Percentiles rank a stretch among this genome's conserved stretches.
phyloP scores from a whole-genome alignment of 306 rosid species.

The Oemleria cerasiformis region DNA sequence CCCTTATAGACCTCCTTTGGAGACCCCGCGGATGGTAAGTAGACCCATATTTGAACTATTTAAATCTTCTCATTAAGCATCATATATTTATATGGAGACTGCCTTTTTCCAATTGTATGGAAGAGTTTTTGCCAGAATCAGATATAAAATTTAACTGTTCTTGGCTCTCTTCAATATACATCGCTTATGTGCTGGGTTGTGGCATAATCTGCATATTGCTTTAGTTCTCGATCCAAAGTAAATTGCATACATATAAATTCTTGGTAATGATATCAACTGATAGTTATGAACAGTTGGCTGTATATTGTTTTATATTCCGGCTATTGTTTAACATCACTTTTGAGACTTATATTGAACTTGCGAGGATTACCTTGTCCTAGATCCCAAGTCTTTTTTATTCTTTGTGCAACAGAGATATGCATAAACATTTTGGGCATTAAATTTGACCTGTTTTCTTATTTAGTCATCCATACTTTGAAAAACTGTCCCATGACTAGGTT shows the following conservation, averaged over 20 bases:
- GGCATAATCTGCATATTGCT: neutral
- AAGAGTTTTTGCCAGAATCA: neutral
- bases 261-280: neutral
- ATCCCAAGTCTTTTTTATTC: neutral
- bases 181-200: neutral
- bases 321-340: neutral
- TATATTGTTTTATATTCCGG: neutral
- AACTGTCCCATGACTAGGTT: neutral
- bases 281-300: neutral
- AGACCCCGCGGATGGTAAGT: slow-evolving; percentile 90
- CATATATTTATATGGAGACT: slow-evolving; percentile 2
- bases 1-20: slow-evolving; percentile 79
- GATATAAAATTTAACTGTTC: neutral
- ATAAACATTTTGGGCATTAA: neutral
- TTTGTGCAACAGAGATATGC: neutral
- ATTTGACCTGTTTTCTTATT: neutral
- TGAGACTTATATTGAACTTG: neutral
- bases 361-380: slow-evolving; percentile 2
- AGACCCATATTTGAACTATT: slow-evolving; percentile 22
- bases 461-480: neutral
- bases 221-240: neutral
- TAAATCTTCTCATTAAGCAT: slow-evolving; percentile 19
- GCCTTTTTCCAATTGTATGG: neutral
- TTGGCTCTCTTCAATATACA: neutral
- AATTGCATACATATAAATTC: neutral